Base-by-base conservation (phyloP, 345 rosid genomes). In the Arabis alpina region DNA sequence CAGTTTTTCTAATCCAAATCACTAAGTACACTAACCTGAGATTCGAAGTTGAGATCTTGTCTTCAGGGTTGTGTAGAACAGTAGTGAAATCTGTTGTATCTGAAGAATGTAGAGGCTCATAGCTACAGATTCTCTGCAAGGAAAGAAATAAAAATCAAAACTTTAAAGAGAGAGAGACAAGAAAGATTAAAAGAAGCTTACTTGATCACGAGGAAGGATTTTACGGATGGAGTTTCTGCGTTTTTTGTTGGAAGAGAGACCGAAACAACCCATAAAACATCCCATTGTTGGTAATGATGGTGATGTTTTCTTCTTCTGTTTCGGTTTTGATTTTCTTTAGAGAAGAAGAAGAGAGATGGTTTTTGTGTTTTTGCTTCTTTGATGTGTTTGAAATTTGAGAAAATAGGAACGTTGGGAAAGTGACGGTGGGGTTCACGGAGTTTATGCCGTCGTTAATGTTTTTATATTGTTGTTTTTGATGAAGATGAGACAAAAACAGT, bases 251-350 rank as follows among this genome's bases (percentile, higher is more conserved):
- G 85, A 71, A 61, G 95, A 77, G 72, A 84, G 61, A 62, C 98
- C 92, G 72, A 93, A 93, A 79, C 97, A 93, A 23, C 86, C 92
- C 44, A 86, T 82, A 53, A 93, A 93, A 77, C 98, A 93, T 59
- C 89, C 97, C 97, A 90, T 93, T 57, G 4, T 28, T 28, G 48
- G 19, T 59, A 47, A 59, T 60, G 63, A 48, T 51, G 55, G 10
- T 36, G 10, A 36, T 36, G 40, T 36, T 47, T 73, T 52, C 54
- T 71, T 55, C 49, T 71, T 55, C 49, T 44, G 39, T 37, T 62
- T 68, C 42, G 59, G 58, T 27, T 63, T 25, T 19, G 54, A 47
- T 13, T 63, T 19, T 36, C 14, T 37, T 40, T n/a, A 52, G 27
- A n/a, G 10, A 7, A 52, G 57, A 65, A 13, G 45, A 56, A 4